These are phyloP conservation scores for Glomus cerebriforme DNA, from an alignment of 192 early-diverging fungal species.

Conservation along the genomic window DNA sequence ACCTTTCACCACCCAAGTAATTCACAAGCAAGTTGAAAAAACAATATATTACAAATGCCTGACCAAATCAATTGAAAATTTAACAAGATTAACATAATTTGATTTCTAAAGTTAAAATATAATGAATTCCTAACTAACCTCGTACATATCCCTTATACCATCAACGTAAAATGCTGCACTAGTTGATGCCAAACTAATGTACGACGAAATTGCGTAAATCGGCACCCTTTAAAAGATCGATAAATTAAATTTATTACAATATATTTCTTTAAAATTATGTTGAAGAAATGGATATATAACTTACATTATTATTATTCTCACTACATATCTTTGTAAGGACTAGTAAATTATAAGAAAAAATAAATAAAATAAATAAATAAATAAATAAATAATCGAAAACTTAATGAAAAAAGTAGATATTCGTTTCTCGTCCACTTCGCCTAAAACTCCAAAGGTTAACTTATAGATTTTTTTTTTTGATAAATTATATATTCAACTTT, in stretches of 20 bases:
- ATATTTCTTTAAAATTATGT: slow-evolving; percentile 38
- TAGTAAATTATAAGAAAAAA: slow-evolving; percentile 5
- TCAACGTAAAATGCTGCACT: slow-evolving; percentile 83
- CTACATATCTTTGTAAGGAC: slow-evolving; percentile 32
- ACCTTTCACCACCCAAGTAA: slow-evolving; percentile 88
- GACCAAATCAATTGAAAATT: slow-evolving; percentile 16
- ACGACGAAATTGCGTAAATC: slow-evolving; percentile 84
- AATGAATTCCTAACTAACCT: slow-evolving; percentile 42
- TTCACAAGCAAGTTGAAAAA: slow-evolving; percentile 88
- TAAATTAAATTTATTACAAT: neutral
- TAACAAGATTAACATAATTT: neutral
- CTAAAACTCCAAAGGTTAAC: neutral
- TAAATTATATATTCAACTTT: neutral
- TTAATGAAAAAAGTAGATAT: neutral
- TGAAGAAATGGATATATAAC: neutral
- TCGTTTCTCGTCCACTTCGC: neutral
- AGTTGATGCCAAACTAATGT: slow-evolving; percentile 72
- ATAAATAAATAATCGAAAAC: neutral
- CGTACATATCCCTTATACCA: slow-evolving; percentile 89
- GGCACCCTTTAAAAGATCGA: slow-evolving; percentile 65
- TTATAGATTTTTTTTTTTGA: neutral
- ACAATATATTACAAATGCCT: slow-evolving; percentile 93
- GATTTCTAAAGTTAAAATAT: neutral
- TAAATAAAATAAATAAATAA: neutral
- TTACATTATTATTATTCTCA: slow-evolving; percentile 34